Conservation (phyloP, 2,329 filamentous ascomycete species). For the Drechslerella coelobrocha region DNA sequence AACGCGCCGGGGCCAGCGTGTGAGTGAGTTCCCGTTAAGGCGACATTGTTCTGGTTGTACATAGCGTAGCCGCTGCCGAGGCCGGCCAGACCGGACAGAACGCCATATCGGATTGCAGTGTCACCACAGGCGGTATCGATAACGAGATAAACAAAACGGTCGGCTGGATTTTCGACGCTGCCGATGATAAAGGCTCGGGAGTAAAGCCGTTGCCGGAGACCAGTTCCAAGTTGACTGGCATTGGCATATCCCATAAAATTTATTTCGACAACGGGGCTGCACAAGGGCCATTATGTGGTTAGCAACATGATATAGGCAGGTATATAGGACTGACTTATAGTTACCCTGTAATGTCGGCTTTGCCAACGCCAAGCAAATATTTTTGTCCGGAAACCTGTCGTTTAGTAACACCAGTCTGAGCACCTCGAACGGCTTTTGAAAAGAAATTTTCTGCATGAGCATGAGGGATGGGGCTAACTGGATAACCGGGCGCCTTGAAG, state of each 20-base stretch:
- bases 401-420: constrained; percentile 54
- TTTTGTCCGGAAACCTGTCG: constrained; percentile 57
- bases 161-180: constrained; percentile 68
- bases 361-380: constrained; percentile 73
- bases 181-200: constrained; percentile 88
- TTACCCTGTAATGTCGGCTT: constrained; percentile 72
- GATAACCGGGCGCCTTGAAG: constrained; percentile 32
- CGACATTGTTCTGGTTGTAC: constrained; percentile 81
- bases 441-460: constrained; percentile 33
- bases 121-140: constrained; percentile 88
- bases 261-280: constrained; percentile 76
- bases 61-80: constrained; percentile 71
- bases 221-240: constrained; percentile 78
- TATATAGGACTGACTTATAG: not conserved
- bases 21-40: constrained; percentile 89
- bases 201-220: constrained; percentile 84
- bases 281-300: constrained; percentile 60
- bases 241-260: constrained; percentile 93
- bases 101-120: constrained; percentile 85
- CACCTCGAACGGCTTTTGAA: constrained; percentile 27
- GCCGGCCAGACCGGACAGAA: constrained; percentile 73
- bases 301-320: not conserved
- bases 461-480: constrained; percentile 48
- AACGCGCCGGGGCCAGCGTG: constrained; percentile 91
- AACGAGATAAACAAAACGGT: constrained; percentile 85